Conservation (phyloP, 352 stramenopile species). For the Blastocystis sp. region DNA sequence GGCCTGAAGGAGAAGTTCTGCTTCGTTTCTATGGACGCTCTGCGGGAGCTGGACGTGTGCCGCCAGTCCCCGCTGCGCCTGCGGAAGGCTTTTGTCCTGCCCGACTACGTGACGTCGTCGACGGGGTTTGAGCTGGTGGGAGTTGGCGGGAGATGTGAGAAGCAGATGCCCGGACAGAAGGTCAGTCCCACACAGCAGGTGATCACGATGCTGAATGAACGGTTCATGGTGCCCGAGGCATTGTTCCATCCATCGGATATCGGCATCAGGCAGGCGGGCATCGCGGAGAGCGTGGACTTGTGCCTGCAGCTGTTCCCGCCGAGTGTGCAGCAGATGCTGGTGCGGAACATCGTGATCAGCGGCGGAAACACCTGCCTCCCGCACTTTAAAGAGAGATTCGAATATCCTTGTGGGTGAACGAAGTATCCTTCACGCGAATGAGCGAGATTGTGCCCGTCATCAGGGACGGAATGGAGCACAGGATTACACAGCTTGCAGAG, state of each 20-base stretch:
- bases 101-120: conserved; percentile 48
- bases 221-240: conserved; percentile 63
- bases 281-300: conserved; percentile 5
- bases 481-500: conserved; percentile 14
- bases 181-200: conserved; percentile 47
- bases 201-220: conserved; percentile 15
- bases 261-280: conserved; percentile 51
- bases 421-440: neutral
- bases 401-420: conserved; percentile 28
- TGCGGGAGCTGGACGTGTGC: conserved; percentile 14
- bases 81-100: conserved; percentile 41
- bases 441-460: conserved; percentile 26
- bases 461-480: conserved; percentile 7
- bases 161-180: conserved; percentile 29
- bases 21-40: conserved; percentile 32
- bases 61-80: neutral
- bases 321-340: conserved; percentile 1
- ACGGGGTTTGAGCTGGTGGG: conserved; percentile 50
- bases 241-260: conserved; percentile 63
- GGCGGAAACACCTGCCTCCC: conserved; percentile 25
- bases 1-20: conserved; percentile 49
- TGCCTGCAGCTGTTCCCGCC: conserved; percentile 40
- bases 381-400: conserved; percentile 24
- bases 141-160: neutral
- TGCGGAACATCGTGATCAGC: conserved; percentile 8